Conservation (phyloP, 306 rosid genomes). For the Pyrus communis region DNA sequence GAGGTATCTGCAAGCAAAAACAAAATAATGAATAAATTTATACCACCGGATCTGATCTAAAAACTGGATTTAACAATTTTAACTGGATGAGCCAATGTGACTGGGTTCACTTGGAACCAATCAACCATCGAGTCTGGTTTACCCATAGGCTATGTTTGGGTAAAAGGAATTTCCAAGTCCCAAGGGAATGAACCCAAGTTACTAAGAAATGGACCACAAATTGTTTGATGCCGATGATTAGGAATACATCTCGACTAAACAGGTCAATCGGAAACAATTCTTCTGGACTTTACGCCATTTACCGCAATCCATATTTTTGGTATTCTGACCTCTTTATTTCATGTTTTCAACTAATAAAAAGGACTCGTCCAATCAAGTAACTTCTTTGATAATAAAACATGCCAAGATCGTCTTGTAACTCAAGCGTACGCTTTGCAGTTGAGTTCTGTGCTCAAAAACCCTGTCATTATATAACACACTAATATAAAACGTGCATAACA, state of each 20-base stretch:
- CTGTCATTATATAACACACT: not conserved
- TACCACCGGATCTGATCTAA: not conserved
- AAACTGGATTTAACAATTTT: not conserved
- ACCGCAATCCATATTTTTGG: not conserved
- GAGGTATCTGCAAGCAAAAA: conserved; percentile 42
- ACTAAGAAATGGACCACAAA: not conserved
- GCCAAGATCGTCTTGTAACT: too few relatives aligned
- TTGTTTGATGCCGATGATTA: not conserved
- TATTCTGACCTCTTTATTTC: not conserved
- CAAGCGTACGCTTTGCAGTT: too few relatives aligned
- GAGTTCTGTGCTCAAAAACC: not conserved
- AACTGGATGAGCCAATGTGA: not conserved
- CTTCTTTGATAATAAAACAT: not conserved
- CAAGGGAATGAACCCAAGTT: not conserved
- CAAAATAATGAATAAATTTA: not conserved
- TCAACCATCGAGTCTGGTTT: not conserved
- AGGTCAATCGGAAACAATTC: not conserved
- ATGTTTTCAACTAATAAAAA: not conserved
- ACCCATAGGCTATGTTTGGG: not conserved
- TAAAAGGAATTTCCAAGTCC: not conserved
- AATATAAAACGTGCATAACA: not conserved
- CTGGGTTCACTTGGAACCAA: not conserved
- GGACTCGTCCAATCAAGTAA: not conserved
- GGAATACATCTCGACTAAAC: not conserved
- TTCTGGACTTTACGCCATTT: not conserved